Conservation (phyloP, 2,329 filamentous ascomycete genomes). For the Sporothrix euskadiensis region DNA sequence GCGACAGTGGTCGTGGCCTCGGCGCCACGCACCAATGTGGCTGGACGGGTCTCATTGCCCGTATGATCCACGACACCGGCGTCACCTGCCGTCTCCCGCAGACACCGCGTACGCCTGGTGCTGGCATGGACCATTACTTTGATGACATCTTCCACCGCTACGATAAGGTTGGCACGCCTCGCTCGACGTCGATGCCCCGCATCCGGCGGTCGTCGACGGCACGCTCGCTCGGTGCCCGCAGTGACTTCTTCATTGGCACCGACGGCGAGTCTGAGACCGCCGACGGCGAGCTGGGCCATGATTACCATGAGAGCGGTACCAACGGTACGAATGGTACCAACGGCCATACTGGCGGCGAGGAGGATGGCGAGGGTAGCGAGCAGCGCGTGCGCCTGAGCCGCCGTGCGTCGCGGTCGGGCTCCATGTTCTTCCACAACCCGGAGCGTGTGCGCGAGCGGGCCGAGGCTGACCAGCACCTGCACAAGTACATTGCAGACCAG, state of each 20-base stretch:
- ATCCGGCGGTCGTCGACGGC: conserved; percentile 78
- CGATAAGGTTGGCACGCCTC: conserved; percentile 40
- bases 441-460: conserved; percentile 51
- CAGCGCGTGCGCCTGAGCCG: conserved; percentile 44
- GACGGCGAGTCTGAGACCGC: conserved; percentile 44
- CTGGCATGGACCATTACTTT: conserved; percentile 89
- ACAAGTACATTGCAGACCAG: conserved; percentile 79
- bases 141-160: conserved; percentile 76
- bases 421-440: conserved; percentile 54
- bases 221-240: conserved; percentile 79
- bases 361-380: conserved; percentile 32
- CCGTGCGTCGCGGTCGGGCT: conserved; percentile 36
- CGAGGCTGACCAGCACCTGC: conserved; percentile 69
- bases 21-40: conserved; percentile 94
- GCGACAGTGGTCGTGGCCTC: conserved; percentile 82
- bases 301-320: conserved; percentile 49
- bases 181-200: conserved; percentile 45
- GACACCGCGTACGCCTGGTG: conserved; percentile 83
- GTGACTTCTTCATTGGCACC: conserved; percentile 59
- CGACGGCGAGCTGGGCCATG: conserved; percentile 46
- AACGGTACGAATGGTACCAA: conserved; percentile 44
- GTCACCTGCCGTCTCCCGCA: conserved; percentile 88
- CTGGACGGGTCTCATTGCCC: conserved; percentile 93
- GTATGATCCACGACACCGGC: conserved; percentile 96
- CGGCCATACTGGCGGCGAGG: background rate